phyloP scores from a whole-genome alignment of 768 basidiomycete species.

The Tylopilus rubrobrunneus region DNA sequence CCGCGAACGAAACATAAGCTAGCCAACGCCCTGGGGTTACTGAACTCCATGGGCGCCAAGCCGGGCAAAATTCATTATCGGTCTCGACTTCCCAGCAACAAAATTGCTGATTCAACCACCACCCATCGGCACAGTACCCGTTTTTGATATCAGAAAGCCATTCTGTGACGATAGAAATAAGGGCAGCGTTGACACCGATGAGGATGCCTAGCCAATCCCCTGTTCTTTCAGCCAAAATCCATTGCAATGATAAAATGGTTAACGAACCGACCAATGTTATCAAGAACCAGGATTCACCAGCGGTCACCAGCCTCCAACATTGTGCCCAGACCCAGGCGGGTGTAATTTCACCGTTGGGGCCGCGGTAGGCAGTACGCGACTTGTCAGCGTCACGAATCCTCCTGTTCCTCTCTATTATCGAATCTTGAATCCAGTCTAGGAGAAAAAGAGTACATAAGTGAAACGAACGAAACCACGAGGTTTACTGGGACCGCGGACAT shows the following conservation, averaged over 20 bases:
- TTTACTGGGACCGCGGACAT: constrained; percentile 20
- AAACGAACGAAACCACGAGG: constrained; percentile 11
- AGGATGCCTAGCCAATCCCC: constrained; percentile 56
- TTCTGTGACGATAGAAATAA: constrained; percentile 92
- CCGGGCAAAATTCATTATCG: constrained; percentile 79
- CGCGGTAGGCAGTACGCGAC: constrained; percentile 42
- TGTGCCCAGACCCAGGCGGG: constrained; percentile 60
- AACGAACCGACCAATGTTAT: constrained; percentile 83
- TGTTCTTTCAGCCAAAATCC: constrained; percentile 1
- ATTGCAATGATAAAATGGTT: neutral
- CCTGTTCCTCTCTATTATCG: constrained; percentile 80
- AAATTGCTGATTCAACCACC: constrained; percentile 98
- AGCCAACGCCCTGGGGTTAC: constrained; percentile 71
- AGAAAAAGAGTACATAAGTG: constrained; percentile 7
- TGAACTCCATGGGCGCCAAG: constrained; percentile 89
- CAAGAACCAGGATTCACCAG: constrained; percentile 90
- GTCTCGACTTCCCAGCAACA: constrained; percentile 96
- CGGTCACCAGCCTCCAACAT: constrained; percentile 53
- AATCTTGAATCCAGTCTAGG: constrained; percentile 96
- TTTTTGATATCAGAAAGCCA: constrained; percentile 99
- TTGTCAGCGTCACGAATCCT: constrained; percentile 55
- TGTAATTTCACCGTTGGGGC: constrained; percentile 49
- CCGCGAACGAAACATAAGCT: constrained; percentile 86
- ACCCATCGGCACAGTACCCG: constrained; percentile 93
- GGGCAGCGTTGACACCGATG: constrained; percentile 91